A percentile compares a stretch with the other conserved stretches of the same genome.
Evolutionary conservation across 2,329 filamentous ascomycete genomes (phyloP).

Genomic region (Cyclaneusma minus): DNA sequence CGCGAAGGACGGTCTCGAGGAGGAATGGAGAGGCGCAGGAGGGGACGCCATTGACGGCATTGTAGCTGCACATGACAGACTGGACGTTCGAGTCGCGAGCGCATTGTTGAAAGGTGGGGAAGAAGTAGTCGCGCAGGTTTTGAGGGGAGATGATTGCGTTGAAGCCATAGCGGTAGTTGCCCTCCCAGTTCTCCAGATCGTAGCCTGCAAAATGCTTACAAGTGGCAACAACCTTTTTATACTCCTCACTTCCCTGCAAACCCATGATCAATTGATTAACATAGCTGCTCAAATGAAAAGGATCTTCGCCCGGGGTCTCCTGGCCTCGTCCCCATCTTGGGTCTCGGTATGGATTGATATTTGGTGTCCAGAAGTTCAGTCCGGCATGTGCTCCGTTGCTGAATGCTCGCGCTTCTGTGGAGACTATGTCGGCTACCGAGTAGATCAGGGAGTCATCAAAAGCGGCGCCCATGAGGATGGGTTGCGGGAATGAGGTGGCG

Average conservation of each 20-base stretch:
- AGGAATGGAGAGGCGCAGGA: constrained; percentile 48
- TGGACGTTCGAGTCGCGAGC: constrained; percentile 38
- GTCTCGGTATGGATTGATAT: constrained; percentile 50
- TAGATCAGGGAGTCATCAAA: constrained; percentile 48
- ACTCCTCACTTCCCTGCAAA: constrained; percentile 30
- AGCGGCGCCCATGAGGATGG: constrained; percentile 44
- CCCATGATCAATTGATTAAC: constrained; percentile 36
- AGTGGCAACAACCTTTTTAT: constrained; percentile 33
- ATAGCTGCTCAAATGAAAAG: constrained; percentile 31
- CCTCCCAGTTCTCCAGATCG: constrained; percentile 33
- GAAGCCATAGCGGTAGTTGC: constrained; percentile 31
- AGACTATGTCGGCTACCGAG: constrained; percentile 36
- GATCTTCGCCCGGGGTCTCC: constrained; percentile 44
- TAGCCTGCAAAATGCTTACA: constrained; percentile 46
- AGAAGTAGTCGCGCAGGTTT: constrained; percentile 53
- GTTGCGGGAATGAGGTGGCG: constrained; percentile 50
- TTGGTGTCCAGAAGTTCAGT: constrained; percentile 48
- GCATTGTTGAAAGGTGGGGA: constrained; percentile 49
- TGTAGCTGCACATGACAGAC: constrained; percentile 48
- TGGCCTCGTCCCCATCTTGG: constrained; percentile 46
- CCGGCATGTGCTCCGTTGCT: constrained; percentile 41
- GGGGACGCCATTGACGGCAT: constrained; percentile 49
- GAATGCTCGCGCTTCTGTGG: constrained; percentile 49
- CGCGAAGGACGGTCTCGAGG: constrained; percentile 43
- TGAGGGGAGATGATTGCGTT: constrained; percentile 41